These are phyloP conservation scores for Thymus mandschuricus DNA, from an alignment of 257 asterid genomes.

Conservation along the genomic window DNA sequence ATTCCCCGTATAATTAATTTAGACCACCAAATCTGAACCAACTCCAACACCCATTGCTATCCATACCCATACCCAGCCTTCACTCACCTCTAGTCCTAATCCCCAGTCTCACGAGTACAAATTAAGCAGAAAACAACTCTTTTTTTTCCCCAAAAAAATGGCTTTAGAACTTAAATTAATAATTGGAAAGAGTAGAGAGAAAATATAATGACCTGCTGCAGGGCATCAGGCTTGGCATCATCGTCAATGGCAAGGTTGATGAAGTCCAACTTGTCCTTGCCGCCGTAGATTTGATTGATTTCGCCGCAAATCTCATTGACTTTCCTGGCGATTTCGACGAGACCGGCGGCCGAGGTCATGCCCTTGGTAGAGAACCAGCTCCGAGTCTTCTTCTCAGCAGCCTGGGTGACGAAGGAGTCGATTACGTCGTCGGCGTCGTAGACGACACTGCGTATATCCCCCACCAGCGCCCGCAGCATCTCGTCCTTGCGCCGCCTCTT, in stretches of 20 bases:
- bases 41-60: too few relatives aligned
- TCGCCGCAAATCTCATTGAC: slow-evolving; percentile 1
- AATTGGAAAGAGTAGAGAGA: neutral
- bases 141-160: too few relatives aligned
- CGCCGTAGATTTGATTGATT: slow-evolving; percentile 1
- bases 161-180: neutral
- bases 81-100: too few relatives aligned
- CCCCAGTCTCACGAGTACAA: too few relatives aligned
- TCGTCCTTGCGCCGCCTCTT: slow-evolving; percentile 15
- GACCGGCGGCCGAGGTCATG: neutral
- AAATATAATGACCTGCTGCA: neutral
- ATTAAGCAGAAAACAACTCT: too few relatives aligned
- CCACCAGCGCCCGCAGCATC: slow-evolving; percentile 14
- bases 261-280: slow-evolving; percentile 10
- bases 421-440: neutral
- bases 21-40: too few relatives aligned
- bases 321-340: slow-evolving; percentile 11
- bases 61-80: too few relatives aligned
- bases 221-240: neutral
- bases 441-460: neutral
- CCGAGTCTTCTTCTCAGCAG: slow-evolving; percentile 17
- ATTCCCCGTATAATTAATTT: too few relatives aligned
- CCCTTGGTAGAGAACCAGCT: neutral
- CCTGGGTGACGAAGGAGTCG: neutral
- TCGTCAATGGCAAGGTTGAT: neutral